Conservation (phyloP, 306 rosid species). For the Rubus idaeus region DNA sequence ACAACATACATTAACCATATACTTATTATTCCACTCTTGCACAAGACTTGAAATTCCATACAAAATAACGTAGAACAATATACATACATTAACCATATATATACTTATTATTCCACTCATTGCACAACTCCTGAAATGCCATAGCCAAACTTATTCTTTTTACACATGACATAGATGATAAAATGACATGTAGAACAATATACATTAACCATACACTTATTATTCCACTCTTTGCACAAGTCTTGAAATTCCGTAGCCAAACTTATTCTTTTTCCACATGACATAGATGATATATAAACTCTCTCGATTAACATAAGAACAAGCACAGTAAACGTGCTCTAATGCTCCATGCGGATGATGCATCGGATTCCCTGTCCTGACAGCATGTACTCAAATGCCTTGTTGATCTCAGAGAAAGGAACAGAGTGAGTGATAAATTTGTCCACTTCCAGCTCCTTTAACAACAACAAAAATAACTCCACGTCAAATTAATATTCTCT, state of each 20-base stretch:
- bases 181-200: neutral
- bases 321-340: neutral
- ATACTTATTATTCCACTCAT: too few relatives aligned
- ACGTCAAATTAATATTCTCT: neutral
- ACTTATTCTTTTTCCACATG: neutral
- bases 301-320: neutral
- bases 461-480: neutral
- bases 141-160: neutral
- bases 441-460: conserved; percentile 73
- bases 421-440: conserved; percentile 74
- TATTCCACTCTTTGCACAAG: neutral
- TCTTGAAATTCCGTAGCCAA: neutral
- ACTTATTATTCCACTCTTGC: neutral
- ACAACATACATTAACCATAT: neutral
- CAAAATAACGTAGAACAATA: neutral
- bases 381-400: conserved; percentile 75
- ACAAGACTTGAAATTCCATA: neutral
- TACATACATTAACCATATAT: too few relatives aligned
- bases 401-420: conserved; percentile 67
- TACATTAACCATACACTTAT: neutral
- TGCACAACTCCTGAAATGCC: too few relatives aligned
- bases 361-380: conserved; percentile 69
- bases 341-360: conserved; percentile 52
- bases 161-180: neutral
- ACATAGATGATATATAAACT: neutral